Percentiles rank a stretch among this genome's conserved stretches.
Conservation (phyloP, 2,329 filamentous ascomycete species). For the Pseudogymnoascus pannorum region DNA sequence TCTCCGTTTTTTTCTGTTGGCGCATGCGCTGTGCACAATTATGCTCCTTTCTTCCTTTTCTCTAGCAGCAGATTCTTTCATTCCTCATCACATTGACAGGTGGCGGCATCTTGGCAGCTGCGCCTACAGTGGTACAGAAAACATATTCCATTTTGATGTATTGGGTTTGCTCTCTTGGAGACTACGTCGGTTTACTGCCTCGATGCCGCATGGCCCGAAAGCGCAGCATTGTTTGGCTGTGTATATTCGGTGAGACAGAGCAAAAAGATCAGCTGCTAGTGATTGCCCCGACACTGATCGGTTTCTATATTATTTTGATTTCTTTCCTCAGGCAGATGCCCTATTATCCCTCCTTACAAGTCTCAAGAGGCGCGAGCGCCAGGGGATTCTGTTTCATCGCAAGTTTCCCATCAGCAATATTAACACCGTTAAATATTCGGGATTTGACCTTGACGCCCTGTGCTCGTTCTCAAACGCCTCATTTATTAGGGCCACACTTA, state of each 20-base stretch:
- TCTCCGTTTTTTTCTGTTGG: background rate
- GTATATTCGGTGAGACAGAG: constrained; percentile 3
- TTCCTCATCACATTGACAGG: background rate
- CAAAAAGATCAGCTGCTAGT: background rate
- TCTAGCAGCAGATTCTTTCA: background rate
- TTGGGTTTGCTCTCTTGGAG: background rate
- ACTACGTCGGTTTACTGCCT: background rate
- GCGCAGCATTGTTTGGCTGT: background rate
- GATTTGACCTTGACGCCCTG: background rate
- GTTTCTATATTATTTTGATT: background rate
- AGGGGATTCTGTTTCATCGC: background rate
- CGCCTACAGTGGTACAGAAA: background rate
- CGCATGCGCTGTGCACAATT: background rate
- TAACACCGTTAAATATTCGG: background rate
- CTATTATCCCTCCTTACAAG: background rate
- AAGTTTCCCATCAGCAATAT: background rate
- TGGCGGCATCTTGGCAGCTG: background rate
- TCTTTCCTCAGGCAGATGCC: background rate
- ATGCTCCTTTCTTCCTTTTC: background rate
- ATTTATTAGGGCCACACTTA: background rate
- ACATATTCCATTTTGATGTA: constrained; percentile 3
- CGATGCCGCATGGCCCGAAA: constrained; percentile 1
- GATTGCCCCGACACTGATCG: background rate
- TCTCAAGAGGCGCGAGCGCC: background rate
- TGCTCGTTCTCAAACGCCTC: background rate